Percentiles rank a stretch among this genome's conserved stretches.
phyloP scores from a whole-genome alignment of 495 filamentous ascomycete species.

The Trypethelium eluteriae region DNA sequence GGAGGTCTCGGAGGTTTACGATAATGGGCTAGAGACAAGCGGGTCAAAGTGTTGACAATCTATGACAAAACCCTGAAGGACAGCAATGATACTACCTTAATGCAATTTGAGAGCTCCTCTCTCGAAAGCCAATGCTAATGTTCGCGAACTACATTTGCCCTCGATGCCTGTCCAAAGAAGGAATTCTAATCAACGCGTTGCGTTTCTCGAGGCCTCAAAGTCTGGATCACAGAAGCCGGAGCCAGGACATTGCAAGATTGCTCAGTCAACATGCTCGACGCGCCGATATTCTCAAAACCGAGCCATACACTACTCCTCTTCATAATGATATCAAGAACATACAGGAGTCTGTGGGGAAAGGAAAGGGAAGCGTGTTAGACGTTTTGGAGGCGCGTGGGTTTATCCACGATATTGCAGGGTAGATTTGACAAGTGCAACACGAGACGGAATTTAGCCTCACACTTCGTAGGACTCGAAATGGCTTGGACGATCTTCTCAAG shows the following conservation, averaged over 20 bases:
- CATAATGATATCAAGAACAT: not conserved
- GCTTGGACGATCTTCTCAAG: constrained; percentile 63
- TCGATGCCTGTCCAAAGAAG: not conserved
- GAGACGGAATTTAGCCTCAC: constrained; percentile 15
- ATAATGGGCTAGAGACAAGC: no score
- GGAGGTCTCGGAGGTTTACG: no score
- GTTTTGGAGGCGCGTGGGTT: constrained; percentile 73
- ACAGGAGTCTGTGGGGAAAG: constrained; percentile 51
- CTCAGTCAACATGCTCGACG: not conserved
- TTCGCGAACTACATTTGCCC: not conserved
- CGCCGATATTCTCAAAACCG: not conserved
- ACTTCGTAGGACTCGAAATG: constrained; percentile 47
- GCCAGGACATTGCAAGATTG: not conserved
- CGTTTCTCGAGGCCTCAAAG: not conserved
- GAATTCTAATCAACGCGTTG: not conserved
- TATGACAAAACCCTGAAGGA: no score
- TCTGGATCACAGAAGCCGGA: not conserved
- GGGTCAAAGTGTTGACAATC: no score
- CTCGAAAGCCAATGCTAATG: not conserved
- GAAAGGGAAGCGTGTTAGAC: constrained; percentile 52
- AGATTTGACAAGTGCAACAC: constrained; percentile 26
- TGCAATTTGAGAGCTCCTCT: no score
- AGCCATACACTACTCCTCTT: constrained; percentile 13
- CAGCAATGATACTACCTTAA: no score
- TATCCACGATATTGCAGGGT: constrained; percentile 78